Evolutionary conservation across 2,329 filamentous ascomycete species (phyloP).

Genomic region (Botrytis deweyae): DNA sequence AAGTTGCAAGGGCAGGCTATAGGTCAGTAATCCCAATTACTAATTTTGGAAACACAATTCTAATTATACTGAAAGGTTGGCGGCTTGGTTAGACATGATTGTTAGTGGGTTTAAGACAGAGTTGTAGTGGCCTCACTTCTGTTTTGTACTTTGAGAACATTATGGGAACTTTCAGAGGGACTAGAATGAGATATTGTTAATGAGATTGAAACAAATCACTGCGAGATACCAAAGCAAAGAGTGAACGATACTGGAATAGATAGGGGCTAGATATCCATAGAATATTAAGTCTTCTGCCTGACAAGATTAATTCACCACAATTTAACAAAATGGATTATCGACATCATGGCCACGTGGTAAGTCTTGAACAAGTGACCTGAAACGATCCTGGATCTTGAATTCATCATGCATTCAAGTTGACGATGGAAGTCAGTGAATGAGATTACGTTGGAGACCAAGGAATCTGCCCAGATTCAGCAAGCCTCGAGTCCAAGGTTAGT

Average conservation of each 20-base stretch:
- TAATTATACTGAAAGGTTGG: conserved; percentile 45
- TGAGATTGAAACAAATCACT: not conserved
- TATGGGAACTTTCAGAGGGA: not conserved
- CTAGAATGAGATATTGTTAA: not conserved
- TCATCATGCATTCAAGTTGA: not conserved
- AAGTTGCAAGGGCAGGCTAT: conserved; percentile 68
- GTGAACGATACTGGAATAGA: not conserved
- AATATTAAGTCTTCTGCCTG: not conserved
- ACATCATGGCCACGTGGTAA: not conserved
- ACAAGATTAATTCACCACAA: not conserved
- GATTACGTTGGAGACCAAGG: not conserved
- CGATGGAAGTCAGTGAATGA: not conserved
- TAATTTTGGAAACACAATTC: not conserved
- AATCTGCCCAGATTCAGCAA: not conserved
- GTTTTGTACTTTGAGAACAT: not conserved
- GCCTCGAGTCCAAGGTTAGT: not conserved
- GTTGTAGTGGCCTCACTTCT: conserved; percentile 21
- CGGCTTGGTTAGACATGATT: conserved; percentile 65
- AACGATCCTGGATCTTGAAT: not conserved
- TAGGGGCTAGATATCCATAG: not conserved
- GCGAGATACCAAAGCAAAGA: not conserved
- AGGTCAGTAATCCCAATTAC: conserved; percentile 40
- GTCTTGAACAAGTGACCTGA: not conserved
- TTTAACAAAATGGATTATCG: not conserved
- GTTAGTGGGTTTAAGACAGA: conserved; percentile 41